Evolutionary conservation across 306 rosid genomes (phyloP).

Genomic region (Medicago ruthenica): DNA sequence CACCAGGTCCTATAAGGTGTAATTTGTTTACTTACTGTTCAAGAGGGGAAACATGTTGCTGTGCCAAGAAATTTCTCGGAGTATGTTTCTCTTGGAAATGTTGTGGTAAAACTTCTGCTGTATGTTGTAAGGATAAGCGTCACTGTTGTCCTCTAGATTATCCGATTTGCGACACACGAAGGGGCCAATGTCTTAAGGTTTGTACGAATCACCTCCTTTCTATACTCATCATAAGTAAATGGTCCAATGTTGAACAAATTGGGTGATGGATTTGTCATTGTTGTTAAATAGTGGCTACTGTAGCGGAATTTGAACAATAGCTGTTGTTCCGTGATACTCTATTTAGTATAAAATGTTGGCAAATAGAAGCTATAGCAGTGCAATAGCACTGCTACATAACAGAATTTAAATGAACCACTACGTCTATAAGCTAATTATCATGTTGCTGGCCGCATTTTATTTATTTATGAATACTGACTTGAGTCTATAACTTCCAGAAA

Average conservation of each 20-base stretch:
- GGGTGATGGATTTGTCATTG: slow-evolving; percentile 20
- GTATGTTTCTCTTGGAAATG: slow-evolving; percentile 79
- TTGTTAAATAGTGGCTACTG: background rate
- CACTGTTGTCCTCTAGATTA: slow-evolving; percentile 84
- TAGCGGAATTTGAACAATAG: too few species aligned
- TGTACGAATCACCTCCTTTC: slow-evolving; percentile 34
- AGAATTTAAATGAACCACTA: slow-evolving; percentile 2
- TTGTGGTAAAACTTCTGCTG: slow-evolving; percentile 57
- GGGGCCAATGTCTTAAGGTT: slow-evolving; percentile 74
- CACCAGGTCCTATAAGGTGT: slow-evolving; percentile 76
- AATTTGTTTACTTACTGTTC: slow-evolving; percentile 61
- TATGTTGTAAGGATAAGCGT: slow-evolving; percentile 74
- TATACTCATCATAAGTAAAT: slow-evolving; percentile 8
- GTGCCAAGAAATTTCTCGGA: slow-evolving; percentile 64
- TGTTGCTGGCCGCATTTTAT: slow-evolving; percentile 4
- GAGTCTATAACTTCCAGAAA: slow-evolving; percentile 47
- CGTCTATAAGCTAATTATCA: slow-evolving; percentile 11
- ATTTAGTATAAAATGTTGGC: too few species aligned
- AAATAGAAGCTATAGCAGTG: too few species aligned
- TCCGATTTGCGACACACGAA: slow-evolving; percentile 64
- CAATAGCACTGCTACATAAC: too few species aligned
- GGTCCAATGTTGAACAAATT: slow-evolving; percentile 17
- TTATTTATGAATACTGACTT: slow-evolving; percentile 28
- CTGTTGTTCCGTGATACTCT: too few species aligned
- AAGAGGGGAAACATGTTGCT: slow-evolving; percentile 84